Percentiles rank a stretch among this genome's conserved stretches.
These are phyloP conservation scores for Aurifilum marmelostoma DNA, from an alignment of 2,329 filamentous ascomycete species.

Conservation along the genomic window DNA sequence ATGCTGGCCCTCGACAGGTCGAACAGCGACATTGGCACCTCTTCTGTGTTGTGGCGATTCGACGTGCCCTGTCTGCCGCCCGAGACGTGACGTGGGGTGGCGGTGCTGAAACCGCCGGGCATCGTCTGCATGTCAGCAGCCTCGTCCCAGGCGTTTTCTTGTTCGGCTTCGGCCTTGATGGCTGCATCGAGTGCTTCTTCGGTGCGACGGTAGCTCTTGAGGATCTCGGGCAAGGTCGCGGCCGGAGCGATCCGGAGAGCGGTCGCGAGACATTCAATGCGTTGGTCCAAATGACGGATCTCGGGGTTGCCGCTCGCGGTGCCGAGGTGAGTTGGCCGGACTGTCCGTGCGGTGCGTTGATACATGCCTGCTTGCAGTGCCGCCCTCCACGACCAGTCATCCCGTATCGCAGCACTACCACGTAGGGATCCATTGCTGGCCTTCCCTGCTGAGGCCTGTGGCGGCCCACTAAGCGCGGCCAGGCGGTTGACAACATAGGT, in stretches of 20 bases:
- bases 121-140: slow-evolving; percentile 62
- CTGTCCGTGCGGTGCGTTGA: slow-evolving; percentile 56
- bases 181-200: slow-evolving; percentile 75
- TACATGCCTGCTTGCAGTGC: slow-evolving; percentile 80
- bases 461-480: slow-evolving; percentile 39
- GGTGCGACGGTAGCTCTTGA: slow-evolving; percentile 74
- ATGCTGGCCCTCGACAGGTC: slow-evolving; percentile 66
- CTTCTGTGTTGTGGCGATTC: slow-evolving; percentile 48
- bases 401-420: slow-evolving; percentile 38
- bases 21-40: slow-evolving; percentile 67
- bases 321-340: slow-evolving; percentile 62
- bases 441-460: slow-evolving; percentile 27
- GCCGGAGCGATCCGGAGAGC: slow-evolving; percentile 75
- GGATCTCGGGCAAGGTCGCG: slow-evolving; percentile 71
- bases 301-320: slow-evolving; percentile 62
- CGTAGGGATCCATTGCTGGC: slow-evolving; percentile 34
- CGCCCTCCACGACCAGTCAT: slow-evolving; percentile 78
- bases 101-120: slow-evolving; percentile 56
- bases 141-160: slow-evolving; percentile 72
- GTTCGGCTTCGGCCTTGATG: slow-evolving; percentile 61
- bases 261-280: slow-evolving; percentile 77
- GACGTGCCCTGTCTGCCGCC: slow-evolving; percentile 51
- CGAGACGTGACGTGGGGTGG: slow-evolving; percentile 41
- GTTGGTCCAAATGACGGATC: slow-evolving; percentile 76
- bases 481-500: slow-evolving; percentile 79